Percentiles rank a stretch among this genome's conserved stretches.
Conservation (phyloP, 139 green algal genomes). For the Deuterostichococcus epilithicus region DNA sequence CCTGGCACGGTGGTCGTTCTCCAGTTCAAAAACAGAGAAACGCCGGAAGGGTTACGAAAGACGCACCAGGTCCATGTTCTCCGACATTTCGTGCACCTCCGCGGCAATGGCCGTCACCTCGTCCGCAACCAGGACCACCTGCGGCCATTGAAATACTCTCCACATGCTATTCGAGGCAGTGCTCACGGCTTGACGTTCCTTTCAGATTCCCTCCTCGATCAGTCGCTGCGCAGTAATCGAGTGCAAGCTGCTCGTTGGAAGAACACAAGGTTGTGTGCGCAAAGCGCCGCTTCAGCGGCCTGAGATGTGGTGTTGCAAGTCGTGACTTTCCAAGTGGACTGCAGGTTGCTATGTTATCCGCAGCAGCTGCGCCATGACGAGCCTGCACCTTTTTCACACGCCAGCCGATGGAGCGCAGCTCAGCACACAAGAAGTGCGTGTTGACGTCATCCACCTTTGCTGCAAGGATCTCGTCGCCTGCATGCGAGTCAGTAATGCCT, state of each 20-base stretch:
- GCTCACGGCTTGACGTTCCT: neutral
- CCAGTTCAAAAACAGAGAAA: no score
- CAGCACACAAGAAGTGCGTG: constrained; percentile 68
- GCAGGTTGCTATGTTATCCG: no score
- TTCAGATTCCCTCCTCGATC: neutral
- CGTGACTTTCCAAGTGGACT: no score
- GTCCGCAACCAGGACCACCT: constrained; percentile 67
- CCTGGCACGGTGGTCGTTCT: no score
- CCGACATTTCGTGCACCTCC: constrained; percentile 21
- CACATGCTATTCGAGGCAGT: constrained; percentile 6
- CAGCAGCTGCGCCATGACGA: no score
- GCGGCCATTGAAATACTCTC: constrained; percentile 11
- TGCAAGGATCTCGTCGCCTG: constrained; percentile 54
- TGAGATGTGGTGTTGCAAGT: no score
- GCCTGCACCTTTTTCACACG: constrained; percentile 27
- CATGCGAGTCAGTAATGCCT: no score
- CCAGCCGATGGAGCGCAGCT: constrained; percentile 46
- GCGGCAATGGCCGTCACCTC: constrained; percentile 58
- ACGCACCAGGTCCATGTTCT: no score
- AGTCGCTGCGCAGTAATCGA: neutral
- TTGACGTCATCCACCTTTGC: constrained; percentile 73
- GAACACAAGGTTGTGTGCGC: no score
- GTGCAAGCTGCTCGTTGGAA: neutral
- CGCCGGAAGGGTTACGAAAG: no score
- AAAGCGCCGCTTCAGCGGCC: no score